Evolutionary conservation across 2,329 filamentous ascomycete genomes (phyloP).

Genomic region (Claviceps digitariae): DNA sequence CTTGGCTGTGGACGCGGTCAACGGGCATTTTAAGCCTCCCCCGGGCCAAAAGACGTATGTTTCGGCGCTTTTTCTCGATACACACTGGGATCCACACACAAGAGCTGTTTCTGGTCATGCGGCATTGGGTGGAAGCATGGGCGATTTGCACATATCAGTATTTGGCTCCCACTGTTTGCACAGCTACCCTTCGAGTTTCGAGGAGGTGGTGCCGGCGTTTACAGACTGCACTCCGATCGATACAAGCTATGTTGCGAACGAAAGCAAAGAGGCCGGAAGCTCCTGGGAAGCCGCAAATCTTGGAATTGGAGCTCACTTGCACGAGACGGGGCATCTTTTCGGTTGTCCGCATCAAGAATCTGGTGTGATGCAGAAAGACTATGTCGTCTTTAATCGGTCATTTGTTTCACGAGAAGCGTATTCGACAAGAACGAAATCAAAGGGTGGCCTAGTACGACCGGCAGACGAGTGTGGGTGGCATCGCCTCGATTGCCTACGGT

Average conservation of each 20-base stretch:
- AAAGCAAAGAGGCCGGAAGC: conserved; percentile 74
- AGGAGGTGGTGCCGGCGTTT: conserved; percentile 82
- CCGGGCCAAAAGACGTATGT: conserved; percentile 79
- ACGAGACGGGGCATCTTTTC: conserved; percentile 81
- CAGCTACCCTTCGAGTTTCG: conserved; percentile 77
- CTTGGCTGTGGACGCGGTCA: conserved; percentile 67
- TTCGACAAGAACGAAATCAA: conserved; percentile 73
- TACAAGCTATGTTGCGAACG: conserved; percentile 65
- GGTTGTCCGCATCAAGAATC: conserved; percentile 81
- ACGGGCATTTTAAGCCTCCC: conserved; percentile 58
- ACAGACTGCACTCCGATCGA: conserved; percentile 85
- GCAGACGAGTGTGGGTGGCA: conserved; percentile 88
- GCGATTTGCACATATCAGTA: conserved; percentile 69
- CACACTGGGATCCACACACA: conserved; percentile 66
- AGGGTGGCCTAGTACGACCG: conserved; percentile 59
- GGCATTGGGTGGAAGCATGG: conserved; percentile 61
- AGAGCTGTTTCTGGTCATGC: conserved; percentile 69
- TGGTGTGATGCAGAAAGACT: conserved; percentile 88
- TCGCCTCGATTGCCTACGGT: conserved; percentile 74
- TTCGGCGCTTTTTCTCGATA: conserved; percentile 72
- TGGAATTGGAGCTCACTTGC: conserved; percentile 83
- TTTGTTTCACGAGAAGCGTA: conserved; percentile 74
- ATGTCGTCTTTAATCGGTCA: conserved; percentile 68
- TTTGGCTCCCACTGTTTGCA: conserved; percentile 89
- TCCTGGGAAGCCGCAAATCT: conserved; percentile 94